Conservation (phyloP, 352 stramenopile genomes). For the Phytopythium kandeliae region DNA sequence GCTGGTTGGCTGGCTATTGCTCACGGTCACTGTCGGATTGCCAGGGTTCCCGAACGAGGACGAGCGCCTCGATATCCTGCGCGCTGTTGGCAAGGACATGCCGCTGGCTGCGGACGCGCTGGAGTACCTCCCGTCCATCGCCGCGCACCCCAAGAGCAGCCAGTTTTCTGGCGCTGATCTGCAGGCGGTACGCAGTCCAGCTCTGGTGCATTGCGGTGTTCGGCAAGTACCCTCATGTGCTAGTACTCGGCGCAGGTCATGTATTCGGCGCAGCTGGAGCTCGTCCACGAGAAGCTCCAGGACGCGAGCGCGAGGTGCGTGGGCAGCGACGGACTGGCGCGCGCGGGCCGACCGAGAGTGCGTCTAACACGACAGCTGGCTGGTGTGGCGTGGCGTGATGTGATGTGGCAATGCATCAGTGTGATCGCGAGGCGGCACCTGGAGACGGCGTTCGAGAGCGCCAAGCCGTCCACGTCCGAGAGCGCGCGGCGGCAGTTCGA, state of each 20-base stretch:
- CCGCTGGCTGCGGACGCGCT: constrained; percentile 56
- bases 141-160: constrained; percentile 51
- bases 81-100: constrained; percentile 72
- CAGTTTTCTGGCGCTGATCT: constrained; percentile 92
- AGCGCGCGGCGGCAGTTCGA: constrained; percentile 55
- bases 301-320: constrained; percentile 34
- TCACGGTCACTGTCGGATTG: no score
- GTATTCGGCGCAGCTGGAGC: constrained; percentile 92
- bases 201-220: no score
- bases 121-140: constrained; percentile 74
- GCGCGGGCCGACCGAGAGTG: no score
- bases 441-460: constrained; percentile 52
- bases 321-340: no score
- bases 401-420: no score
- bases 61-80: constrained; percentile 79
- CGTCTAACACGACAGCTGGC: constrained; percentile 1
- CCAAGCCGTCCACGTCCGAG: constrained; percentile 70
- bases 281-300: constrained; percentile 89
- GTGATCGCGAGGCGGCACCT: constrained; percentile 52
- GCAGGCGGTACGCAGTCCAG: constrained; percentile 72
- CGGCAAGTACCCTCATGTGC: no score
- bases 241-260: constrained; percentile 46
- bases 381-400: no score
- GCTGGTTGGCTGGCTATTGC: not conserved
- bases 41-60: constrained; percentile 80